A percentile compares a stretch with the other conserved stretches of the same genome.
These are phyloP conservation scores for Pyricularia pennisetigena DNA, from an alignment of 2,329 filamentous ascomycete species.

Conservation along the genomic window DNA sequence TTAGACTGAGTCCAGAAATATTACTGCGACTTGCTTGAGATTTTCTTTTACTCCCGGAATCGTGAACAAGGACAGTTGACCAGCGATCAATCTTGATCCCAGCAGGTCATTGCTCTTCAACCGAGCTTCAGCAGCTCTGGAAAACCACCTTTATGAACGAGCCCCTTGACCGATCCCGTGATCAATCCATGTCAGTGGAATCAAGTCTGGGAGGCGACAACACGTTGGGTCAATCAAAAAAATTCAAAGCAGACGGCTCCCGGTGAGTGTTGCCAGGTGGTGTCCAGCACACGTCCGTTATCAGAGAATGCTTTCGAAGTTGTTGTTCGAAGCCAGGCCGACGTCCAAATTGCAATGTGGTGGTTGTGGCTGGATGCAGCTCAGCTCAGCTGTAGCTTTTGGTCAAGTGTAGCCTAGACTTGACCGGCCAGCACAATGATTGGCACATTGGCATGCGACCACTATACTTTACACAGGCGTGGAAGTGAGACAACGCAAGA, in stretches of 20 bases:
- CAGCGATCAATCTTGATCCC: not conserved
- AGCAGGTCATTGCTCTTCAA: not conserved
- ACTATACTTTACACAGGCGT: not conserved
- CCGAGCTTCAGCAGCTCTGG: not conserved
- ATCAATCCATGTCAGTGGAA: not conserved
- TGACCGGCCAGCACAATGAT: not conserved
- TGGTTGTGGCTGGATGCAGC: not conserved
- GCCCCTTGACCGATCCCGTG: not conserved
- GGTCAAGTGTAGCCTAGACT: not conserved
- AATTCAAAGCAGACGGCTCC: not conserved
- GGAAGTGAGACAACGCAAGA: not conserved
- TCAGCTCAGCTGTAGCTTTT: not conserved
- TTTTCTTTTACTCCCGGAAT: not conserved
- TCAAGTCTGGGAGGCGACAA: not conserved
- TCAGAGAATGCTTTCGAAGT: not conserved
- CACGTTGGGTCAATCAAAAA: not conserved
- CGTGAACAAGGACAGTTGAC: not conserved
- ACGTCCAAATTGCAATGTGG: not conserved
- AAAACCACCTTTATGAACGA: not conserved
- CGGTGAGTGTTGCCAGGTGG: not conserved
- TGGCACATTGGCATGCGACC: not conserved
- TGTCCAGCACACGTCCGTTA: not conserved
- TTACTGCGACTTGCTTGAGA: not conserved
- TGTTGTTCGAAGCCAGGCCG: not conserved
- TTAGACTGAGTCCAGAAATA: not conserved